These are phyloP conservation scores for Ophiostoma populinum DNA, from an alignment of 2,329 filamentous ascomycete species.

Conservation along the genomic window DNA sequence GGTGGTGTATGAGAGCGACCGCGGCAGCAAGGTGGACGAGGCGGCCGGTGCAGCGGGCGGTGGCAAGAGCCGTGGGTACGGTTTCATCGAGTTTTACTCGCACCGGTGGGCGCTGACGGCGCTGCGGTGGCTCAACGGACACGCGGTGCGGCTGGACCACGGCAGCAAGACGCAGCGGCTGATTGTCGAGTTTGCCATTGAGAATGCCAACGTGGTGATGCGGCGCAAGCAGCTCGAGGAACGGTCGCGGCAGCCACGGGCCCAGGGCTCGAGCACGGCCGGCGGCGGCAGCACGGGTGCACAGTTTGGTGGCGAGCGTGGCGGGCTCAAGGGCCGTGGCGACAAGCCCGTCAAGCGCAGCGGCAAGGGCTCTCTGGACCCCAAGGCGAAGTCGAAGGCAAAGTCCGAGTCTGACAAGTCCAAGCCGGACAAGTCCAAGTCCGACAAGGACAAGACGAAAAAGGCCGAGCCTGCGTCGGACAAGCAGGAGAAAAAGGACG, in stretches of 20 bases:
- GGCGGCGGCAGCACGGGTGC: not conserved
- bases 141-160: conserved; percentile 35
- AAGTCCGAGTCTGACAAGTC: not conserved
- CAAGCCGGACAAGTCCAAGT: conserved; percentile 6
- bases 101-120: conserved; percentile 93
- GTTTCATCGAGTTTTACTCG: conserved; percentile 91
- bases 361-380: not conserved
- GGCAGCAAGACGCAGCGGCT: conserved; percentile 68
- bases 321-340: too few species aligned
- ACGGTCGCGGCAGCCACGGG: conserved; percentile 16
- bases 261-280: conserved; percentile 27
- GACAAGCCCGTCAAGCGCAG: conserved; percentile 15
- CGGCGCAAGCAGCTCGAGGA: conserved; percentile 50
- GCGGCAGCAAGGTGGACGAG: conserved; percentile 72
- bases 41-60: conserved; percentile 26
- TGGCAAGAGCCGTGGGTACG: conserved; percentile 79
- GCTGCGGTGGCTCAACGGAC: conserved; percentile 81
- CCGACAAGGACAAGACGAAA: not conserved
- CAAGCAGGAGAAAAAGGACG: conserved; percentile 15
- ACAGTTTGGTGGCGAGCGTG: not conserved
- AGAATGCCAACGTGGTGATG: conserved; percentile 90
- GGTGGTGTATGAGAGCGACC: conserved; percentile 76
- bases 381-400: not conserved
- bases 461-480: not conserved
- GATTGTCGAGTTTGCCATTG: conserved; percentile 94